A percentile compares a stretch with the other conserved stretches of the same genome.
These are phyloP conservation scores for Heterobasidion occidentale DNA, from an alignment of 1,284 basidiomycete species.

Conservation along the genomic window DNA sequence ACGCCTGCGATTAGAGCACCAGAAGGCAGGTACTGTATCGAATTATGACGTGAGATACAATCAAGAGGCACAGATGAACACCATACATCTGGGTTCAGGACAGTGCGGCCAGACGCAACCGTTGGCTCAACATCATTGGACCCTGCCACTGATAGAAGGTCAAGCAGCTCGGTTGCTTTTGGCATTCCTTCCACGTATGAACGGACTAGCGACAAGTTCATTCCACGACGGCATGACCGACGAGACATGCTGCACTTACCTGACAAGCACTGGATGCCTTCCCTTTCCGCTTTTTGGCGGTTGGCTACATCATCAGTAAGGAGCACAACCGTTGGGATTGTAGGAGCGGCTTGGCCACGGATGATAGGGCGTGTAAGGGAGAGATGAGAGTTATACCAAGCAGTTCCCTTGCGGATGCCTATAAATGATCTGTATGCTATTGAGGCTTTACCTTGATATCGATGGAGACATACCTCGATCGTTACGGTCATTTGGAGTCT, in stretches of 20 bases:
- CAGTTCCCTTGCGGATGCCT: conserved; percentile 81
- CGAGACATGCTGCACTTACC: conserved; percentile 29
- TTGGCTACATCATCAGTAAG: conserved; percentile 90
- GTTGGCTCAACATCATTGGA: conserved; percentile 57
- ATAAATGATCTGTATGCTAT: neutral
- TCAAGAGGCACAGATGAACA: neutral
- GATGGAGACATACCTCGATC: conserved; percentile 59
- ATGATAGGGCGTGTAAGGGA: conserved; percentile 41
- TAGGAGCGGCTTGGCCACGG: conserved; percentile 33
- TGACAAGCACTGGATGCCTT: conserved; percentile 59
- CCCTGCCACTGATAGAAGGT: conserved; percentile 69
- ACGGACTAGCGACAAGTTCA: conserved; percentile 38
- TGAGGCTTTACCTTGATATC: neutral
- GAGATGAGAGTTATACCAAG: conserved; percentile 82
- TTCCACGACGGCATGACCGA: neutral
- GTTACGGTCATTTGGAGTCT: conserved; percentile 88
- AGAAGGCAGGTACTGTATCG: conserved; percentile 71
- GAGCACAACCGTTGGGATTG: conserved; percentile 63
- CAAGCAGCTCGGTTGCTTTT: conserved; percentile 60
- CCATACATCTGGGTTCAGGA: conserved; percentile 73
- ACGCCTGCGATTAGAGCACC: conserved; percentile 76
- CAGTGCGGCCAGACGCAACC: conserved; percentile 37
- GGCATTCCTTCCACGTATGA: conserved; percentile 75
- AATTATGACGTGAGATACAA: neutral
- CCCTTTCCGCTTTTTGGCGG: conserved; percentile 64